These are phyloP conservation scores for Globisporangium parvum DNA, from an alignment of 352 stramenopile species.

Conservation along the genomic window DNA sequence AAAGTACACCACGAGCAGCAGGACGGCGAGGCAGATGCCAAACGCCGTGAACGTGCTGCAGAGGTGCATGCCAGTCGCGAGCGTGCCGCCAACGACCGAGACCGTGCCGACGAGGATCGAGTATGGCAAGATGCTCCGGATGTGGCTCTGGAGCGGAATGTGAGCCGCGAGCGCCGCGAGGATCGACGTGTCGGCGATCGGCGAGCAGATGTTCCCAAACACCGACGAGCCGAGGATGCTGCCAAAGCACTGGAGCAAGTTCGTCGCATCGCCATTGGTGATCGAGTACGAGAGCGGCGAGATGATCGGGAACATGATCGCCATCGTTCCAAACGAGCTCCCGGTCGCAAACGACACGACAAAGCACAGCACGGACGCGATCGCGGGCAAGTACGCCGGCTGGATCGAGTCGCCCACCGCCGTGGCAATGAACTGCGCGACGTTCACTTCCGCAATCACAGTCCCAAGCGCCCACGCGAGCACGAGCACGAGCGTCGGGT, in stretches of 20 bases:
- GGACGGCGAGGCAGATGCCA: constrained; percentile 59
- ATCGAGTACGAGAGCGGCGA: constrained; percentile 81
- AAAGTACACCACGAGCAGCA: constrained; percentile 78
- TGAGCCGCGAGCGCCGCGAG: constrained; percentile 74
- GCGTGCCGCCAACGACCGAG: constrained; percentile 54
- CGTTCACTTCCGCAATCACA: constrained; percentile 83
- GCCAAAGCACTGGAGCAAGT: constrained; percentile 84
- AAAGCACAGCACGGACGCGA: constrained; percentile 81
- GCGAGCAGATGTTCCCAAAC: constrained; percentile 87
- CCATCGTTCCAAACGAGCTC: constrained; percentile 89
- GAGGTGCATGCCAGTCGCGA: constrained; percentile 70
- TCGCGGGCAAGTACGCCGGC: constrained; percentile 73
- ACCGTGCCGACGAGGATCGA: constrained; percentile 64
- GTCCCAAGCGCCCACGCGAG: constrained; percentile 86
- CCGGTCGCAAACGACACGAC: constrained; percentile 89
- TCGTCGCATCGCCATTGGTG: constrained; percentile 66
- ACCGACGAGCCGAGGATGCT: constrained; percentile 83
- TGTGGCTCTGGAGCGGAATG: constrained; percentile 75
- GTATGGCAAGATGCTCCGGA: constrained; percentile 84
- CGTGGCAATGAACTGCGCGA: constrained; percentile 74
- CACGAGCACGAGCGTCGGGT: constrained; percentile 86
- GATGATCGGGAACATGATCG: constrained; percentile 91
- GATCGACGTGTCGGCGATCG: constrained; percentile 93
- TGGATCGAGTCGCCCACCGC: constrained; percentile 71
- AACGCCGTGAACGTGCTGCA: constrained; percentile 78